phyloP scores from a whole-genome alignment of 257 asterid species.

The Nicotiana benthamiana region DNA sequence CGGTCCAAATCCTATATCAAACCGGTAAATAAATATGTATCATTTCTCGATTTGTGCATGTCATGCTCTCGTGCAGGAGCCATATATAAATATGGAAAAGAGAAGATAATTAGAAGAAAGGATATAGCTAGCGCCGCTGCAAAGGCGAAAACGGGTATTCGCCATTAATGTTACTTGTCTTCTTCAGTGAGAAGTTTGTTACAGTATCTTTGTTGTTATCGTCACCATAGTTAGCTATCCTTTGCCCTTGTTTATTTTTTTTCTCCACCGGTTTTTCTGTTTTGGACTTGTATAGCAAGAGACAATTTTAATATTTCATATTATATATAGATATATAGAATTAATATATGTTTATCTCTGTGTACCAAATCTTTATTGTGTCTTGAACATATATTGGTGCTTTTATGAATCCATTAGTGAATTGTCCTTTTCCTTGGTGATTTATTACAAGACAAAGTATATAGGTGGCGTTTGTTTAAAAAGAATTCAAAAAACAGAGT shows the following conservation, averaged over 20 bases:
- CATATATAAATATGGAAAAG: neutral
- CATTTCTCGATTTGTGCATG: too few relatives aligned
- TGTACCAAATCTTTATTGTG: slow-evolving; percentile 12
- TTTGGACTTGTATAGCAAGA: slow-evolving; percentile 26
- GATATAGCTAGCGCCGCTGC: neutral
- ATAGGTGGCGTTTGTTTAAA: neutral
- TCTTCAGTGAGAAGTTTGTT: slow-evolving; percentile 22
- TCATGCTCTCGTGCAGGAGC: too few relatives aligned
- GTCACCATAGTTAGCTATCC: slow-evolving; percentile 5
- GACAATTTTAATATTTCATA: neutral
- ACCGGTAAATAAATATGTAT: slow-evolving; percentile 27
- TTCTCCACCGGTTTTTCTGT: neutral
- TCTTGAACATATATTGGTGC: neutral
- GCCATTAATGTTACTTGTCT: slow-evolving; percentile 20
- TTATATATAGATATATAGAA: neutral
- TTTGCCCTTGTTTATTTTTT: neutral
- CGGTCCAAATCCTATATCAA: slow-evolving; percentile 82
- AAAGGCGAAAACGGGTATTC: neutral
- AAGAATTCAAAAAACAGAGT: neutral
- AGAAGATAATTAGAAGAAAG: neutral
- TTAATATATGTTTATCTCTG: neutral
- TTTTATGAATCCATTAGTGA: neutral
- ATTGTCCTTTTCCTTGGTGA: neutral
- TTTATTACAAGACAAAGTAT: neutral
- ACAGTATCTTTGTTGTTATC: slow-evolving; percentile 5